Base-by-base conservation (phyloP, 345 rosid genomes). In the Eucalyptus erythrocorys region DNA sequence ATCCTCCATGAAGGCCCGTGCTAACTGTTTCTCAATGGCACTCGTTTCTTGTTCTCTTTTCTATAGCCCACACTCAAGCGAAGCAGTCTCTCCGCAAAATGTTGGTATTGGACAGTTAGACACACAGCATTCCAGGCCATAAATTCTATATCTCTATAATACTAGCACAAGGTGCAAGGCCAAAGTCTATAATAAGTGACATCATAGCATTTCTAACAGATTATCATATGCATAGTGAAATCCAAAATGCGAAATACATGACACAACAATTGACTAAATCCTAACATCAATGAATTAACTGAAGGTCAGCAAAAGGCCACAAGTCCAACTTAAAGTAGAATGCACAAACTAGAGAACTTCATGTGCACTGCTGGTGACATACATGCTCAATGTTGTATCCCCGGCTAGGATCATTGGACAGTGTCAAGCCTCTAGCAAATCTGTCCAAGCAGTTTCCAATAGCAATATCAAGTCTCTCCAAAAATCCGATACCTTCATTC, bases 371-470 rank as follows among this genome's bases (percentile, higher is more conserved):
- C 13, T 55, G 76, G 14, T 82, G 3, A 84, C 88, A 37, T 88
- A 96, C 99, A 98, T 98, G 99, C 91, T 97, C 99, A 17, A 97
- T 98, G 91, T 98, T 98, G 90, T 98, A 97, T 85, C 99, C 99
- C 30, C 98, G 99, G 86, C 98, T 97, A 30, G 98, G 99, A 93
- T 98, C 98, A 92, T 97, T 98, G 45, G 99, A 97, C 21, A 98
- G 94, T 12, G 94, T 95, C 89, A 97, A 92, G 30, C 95, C 96
- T 91, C 99, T 92, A 88, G 99, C 99, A 86, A 98, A 97, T 80
- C 99, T 95, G 66, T 97, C 99, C 96, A 97, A 93, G 90, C 98
- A 98, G 92, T 98, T 98, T 42, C 99, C 99, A 71, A 97, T 99
- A 92, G 98, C 99, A 88, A 98, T 97, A 93, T 97, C 99, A 92